Evolutionary conservation across 2,329 filamentous ascomycete species (phyloP).

Genomic region (Stemphylium vesicarium): DNA sequence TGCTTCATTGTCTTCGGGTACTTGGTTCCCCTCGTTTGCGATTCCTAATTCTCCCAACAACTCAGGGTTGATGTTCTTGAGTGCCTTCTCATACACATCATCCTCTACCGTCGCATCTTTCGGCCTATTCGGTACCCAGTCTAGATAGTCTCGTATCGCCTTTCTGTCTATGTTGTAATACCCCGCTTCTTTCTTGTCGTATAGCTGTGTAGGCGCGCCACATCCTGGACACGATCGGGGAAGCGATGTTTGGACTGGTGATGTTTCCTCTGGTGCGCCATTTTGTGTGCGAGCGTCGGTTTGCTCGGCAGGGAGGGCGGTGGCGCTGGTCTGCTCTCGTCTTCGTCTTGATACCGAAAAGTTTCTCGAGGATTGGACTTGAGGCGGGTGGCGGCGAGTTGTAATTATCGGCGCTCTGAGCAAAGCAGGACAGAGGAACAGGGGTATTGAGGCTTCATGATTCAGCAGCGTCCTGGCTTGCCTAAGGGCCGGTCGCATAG

Average conservation of each 20-base stretch:
- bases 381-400: slow-evolving; percentile 12
- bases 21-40: slow-evolving; percentile 23
- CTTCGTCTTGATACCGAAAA: slow-evolving; percentile 35
- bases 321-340: slow-evolving; percentile 23
- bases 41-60: slow-evolving; percentile 42
- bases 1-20: slow-evolving; percentile 15
- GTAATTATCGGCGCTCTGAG: slow-evolving; percentile 26
- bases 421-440: slow-evolving; percentile 46
- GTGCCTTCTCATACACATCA: slow-evolving; percentile 44
- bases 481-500: slow-evolving; percentile 43
- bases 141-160: slow-evolving; percentile 52
- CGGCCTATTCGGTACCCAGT: slow-evolving; percentile 29
- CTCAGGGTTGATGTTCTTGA: slow-evolving; percentile 38
- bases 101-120: slow-evolving; percentile 40
- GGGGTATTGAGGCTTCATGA: slow-evolving; percentile 35
- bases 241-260: slow-evolving; percentile 37
- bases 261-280: slow-evolving; percentile 1
- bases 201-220: slow-evolving; percentile 65
- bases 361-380: slow-evolving; percentile 9
- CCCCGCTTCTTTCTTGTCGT: slow-evolving; percentile 61
- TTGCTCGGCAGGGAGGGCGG: slow-evolving; percentile 13
- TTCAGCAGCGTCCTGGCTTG: slow-evolving; percentile 37
- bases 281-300: background rate
- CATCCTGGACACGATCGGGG: slow-evolving; percentile 67
- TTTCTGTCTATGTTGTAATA: slow-evolving; percentile 62